A percentile compares a stretch with the other conserved stretches of the same genome.
These are phyloP conservation scores for Arabidopsis arenosa DNA, from an alignment of 345 rosid genomes.

Conservation along the genomic window DNA sequence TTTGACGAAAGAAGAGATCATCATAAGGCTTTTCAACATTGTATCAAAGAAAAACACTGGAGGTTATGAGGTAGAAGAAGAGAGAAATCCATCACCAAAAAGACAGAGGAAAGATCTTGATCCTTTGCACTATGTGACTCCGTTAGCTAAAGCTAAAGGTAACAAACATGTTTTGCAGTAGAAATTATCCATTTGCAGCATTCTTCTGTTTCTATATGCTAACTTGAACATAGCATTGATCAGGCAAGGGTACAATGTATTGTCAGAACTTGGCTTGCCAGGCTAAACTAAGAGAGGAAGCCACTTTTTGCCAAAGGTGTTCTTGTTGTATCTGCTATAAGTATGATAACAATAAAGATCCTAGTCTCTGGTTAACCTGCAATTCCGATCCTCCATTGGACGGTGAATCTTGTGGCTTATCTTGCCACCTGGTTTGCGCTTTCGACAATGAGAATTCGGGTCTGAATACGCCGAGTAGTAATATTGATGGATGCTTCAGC, in stretches of 20 bases:
- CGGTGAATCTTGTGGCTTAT: constrained; percentile 58
- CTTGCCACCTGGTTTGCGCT: constrained; percentile 70
- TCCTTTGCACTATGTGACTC: constrained; percentile 21
- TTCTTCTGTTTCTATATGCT: constrained; percentile 8
- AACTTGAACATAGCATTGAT: background rate
- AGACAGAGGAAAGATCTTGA: constrained; percentile 28
- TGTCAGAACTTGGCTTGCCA: constrained; percentile 71
- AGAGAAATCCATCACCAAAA: constrained; percentile 1
- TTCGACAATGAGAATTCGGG: constrained; percentile 54
- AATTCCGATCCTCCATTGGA: constrained; percentile 48
- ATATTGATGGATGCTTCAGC: constrained; percentile 56
- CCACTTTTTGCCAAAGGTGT: constrained; percentile 68
- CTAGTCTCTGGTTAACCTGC: constrained; percentile 74
- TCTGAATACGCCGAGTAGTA: constrained; percentile 23
- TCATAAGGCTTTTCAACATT: constrained; percentile 55
- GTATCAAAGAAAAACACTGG: constrained; percentile 37
- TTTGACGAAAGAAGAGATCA: constrained; percentile 56
- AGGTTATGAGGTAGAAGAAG: constrained; percentile 22
- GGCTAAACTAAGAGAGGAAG: constrained; percentile 45
- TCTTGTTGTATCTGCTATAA: constrained; percentile 66
- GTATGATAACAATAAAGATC: constrained; percentile 75
- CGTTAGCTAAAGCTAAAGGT: constrained; percentile 7
- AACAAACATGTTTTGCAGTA: background rate
- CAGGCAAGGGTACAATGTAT: background rate
- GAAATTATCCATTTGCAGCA: background rate